Conservation (phyloP, 805 yeast species). For the Saturnispora hagleri region DNA sequence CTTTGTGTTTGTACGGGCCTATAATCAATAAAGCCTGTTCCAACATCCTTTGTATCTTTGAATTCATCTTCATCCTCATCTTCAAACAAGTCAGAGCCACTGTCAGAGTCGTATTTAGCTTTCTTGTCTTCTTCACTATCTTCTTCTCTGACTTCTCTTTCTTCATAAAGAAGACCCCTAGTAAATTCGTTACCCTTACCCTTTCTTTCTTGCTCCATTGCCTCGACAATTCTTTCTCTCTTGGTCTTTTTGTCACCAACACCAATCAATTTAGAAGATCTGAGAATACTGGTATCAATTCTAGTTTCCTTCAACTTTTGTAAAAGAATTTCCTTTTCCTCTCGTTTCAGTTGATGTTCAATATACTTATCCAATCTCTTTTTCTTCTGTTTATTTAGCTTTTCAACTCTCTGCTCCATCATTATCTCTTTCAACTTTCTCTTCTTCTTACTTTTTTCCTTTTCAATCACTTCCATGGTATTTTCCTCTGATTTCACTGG, state of each 20-base stretch:
- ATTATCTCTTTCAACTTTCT: constrained; percentile 51
- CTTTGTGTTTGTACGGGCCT: constrained; percentile 44
- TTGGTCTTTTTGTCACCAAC: constrained; percentile 52
- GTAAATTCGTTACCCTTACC: constrained; percentile 63
- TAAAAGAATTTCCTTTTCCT: constrained; percentile 72
- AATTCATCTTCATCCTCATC: constrained; percentile 10
- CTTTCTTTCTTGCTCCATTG: constrained; percentile 58
- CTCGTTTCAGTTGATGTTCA: constrained; percentile 80
- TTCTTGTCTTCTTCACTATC: constrained; percentile 20
- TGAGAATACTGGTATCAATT: constrained; percentile 61
- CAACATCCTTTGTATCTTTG: constrained; percentile 28
- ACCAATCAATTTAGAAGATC: constrained; percentile 73
- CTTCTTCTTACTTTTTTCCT: constrained; percentile 57
- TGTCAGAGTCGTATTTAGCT: constrained; percentile 27
- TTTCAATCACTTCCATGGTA: constrained; percentile 42
- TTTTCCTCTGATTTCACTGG: constrained; percentile 19
- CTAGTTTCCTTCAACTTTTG: constrained; percentile 60
- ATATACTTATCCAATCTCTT: constrained; percentile 84
- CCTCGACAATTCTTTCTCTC: constrained; percentile 64
- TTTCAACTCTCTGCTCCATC: constrained; percentile 54
- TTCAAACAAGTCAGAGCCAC: constrained; percentile 13
- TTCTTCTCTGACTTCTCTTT: constrained; percentile 44
- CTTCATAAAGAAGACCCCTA: constrained; percentile 57
- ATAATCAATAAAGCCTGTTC: constrained; percentile 53
- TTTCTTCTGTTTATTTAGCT: constrained; percentile 61